Evolutionary conservation across 1,284 basidiomycete genomes (phyloP).

Genomic region (Trametes polyzona): DNA sequence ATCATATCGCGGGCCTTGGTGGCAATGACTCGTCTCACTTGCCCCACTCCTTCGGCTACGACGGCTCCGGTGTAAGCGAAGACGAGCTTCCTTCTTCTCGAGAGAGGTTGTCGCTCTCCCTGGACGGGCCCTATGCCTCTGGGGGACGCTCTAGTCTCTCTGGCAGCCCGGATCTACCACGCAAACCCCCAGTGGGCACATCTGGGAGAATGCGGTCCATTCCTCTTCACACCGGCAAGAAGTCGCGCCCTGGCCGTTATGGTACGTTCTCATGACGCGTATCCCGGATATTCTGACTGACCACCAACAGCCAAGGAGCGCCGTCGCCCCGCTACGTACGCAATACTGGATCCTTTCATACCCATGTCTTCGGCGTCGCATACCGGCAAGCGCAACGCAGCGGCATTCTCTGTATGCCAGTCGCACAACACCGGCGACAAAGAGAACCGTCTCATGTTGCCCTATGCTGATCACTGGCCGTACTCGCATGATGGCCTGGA

Average conservation of each 20-base stretch:
- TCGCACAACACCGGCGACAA: neutral
- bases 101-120: neutral
- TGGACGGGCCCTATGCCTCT: no score
- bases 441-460: neutral
- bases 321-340: constrained; percentile 1
- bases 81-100: neutral
- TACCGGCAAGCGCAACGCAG: neutral
- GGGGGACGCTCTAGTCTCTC: no score
- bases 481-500: neutral
- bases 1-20: no score
- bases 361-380: neutral
- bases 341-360: constrained; percentile 4
- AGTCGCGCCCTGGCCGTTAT: neutral
- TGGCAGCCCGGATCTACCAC: constrained; percentile 5
- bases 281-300: neutral
- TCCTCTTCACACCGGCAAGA: neutral
- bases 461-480: neutral
- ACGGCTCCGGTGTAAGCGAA: no score
- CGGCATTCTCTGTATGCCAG: neutral
- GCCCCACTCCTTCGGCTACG: no score
- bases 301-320: constrained; percentile 12
- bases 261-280: neutral
- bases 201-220: neutral
- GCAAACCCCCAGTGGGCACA: constrained; percentile 7
- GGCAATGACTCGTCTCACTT: no score